A percentile compares a stretch with the other conserved stretches of the same genome.
phyloP scores from a whole-genome alignment of 371 early-diverging fungal species.

The Actinomortierella ambigua region DNA sequence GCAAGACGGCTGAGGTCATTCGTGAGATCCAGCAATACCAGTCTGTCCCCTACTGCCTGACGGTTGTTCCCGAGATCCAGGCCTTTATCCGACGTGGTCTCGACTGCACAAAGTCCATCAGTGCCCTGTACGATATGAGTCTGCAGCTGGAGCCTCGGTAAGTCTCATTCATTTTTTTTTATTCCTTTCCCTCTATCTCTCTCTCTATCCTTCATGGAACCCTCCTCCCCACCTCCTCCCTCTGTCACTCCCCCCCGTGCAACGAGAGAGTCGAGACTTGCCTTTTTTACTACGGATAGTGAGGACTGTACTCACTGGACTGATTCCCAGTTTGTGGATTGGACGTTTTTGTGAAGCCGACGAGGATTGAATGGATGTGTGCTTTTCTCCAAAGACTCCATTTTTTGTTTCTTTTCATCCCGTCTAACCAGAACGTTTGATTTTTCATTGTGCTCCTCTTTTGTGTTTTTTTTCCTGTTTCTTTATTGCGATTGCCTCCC shows the following conservation, averaged over 20 bases:
- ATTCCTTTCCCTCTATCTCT: neutral
- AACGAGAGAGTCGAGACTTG: no score
- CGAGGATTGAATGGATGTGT: no score
- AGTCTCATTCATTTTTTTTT: slow-evolving; percentile 9
- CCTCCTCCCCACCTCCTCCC: no score
- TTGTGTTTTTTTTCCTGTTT: neutral
- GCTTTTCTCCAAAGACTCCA: neutral
- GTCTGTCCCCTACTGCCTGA: slow-evolving; percentile 76
- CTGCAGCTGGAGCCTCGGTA: slow-evolving; percentile 82
- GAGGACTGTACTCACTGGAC: no score
- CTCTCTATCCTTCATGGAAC: no score
- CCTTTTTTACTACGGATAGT: no score
- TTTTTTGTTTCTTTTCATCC: neutral
- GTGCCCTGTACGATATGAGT: slow-evolving; percentile 73
- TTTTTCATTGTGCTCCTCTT: neutral
- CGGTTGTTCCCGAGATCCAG: slow-evolving; percentile 82
- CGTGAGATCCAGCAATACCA: slow-evolving; percentile 92
- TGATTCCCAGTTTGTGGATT: no score
- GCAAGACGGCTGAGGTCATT: slow-evolving; percentile 88
- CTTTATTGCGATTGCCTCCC: neutral
- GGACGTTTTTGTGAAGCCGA: no score
- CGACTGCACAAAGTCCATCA: slow-evolving; percentile 56
- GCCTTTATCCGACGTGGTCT: slow-evolving; percentile 69
- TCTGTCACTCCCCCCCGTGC: no score
- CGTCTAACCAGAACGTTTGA: neutral